A percentile compares a stretch with the other conserved stretches of the same genome.
Conservation (phyloP, 139 green algal species). For the Tetraselmis striata region DNA sequence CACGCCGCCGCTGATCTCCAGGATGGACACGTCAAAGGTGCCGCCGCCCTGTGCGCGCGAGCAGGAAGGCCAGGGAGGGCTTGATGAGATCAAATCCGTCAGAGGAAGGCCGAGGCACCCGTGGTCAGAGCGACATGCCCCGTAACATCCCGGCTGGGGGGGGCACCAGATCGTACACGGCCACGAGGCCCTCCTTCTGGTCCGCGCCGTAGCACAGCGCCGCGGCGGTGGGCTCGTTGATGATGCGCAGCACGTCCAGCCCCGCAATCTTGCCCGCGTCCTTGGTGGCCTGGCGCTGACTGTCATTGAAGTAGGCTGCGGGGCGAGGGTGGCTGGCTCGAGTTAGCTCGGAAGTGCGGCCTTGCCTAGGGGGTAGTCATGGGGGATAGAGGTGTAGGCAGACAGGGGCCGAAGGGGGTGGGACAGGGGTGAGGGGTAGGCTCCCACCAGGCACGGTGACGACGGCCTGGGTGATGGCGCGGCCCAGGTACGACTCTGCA, state of each 20-base stretch:
- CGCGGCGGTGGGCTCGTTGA: constrained; percentile 98
- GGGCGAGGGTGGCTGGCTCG: no score
- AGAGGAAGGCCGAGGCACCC: no score
- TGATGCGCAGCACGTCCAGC: constrained; percentile 94
- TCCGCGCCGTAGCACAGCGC: constrained; percentile 92
- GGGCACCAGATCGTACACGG: constrained; percentile 84
- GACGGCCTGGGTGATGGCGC: constrained; percentile 81
- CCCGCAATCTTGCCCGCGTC: constrained; percentile 81
- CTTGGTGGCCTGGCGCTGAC: constrained; percentile 86
- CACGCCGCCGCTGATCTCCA: constrained; percentile 94
- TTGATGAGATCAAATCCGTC: no score
- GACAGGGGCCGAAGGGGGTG: no score
- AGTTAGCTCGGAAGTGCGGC: no score
- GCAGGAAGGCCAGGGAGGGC: not conserved
- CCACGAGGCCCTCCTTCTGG: constrained; percentile 94
- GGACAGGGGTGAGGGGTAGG: no score
- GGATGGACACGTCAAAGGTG: constrained; percentile 98
- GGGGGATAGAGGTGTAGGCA: no score
- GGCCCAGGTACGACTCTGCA: constrained; percentile 86
- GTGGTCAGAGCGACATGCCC: no score
- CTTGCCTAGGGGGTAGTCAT: no score
- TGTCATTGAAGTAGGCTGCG: constrained; percentile 98
- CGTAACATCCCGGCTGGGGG: no score
- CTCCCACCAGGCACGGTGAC: constrained; percentile 86
- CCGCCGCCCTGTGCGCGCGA: constrained; percentile 49